Percentiles rank a stretch among this genome's conserved stretches.
Evolutionary conservation across 2,329 filamentous ascomycete species (phyloP).

Genomic region (Trichoderma koningii): DNA sequence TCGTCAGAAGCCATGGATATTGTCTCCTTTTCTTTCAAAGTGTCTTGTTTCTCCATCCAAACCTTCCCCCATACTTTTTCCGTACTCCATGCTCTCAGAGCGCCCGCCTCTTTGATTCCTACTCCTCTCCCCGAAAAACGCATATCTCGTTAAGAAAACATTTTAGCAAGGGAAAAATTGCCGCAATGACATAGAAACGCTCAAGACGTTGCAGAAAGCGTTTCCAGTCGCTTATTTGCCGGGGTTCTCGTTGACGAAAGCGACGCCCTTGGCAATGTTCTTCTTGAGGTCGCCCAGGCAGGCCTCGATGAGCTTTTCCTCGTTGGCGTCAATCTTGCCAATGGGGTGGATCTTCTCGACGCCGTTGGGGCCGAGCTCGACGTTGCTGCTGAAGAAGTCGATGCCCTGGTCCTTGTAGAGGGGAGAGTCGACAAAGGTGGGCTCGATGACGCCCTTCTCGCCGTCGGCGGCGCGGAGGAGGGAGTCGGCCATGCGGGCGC

Average conservation of each 20-base stretch:
- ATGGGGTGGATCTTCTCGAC: slow-evolving; percentile 90
- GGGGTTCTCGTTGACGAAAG: slow-evolving; percentile 62
- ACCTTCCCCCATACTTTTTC: slow-evolving; percentile 15
- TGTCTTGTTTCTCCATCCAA: slow-evolving; percentile 21
- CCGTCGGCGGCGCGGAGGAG: slow-evolving; percentile 90
- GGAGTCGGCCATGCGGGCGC: slow-evolving; percentile 80
- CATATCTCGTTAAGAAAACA: slow-evolving; percentile 8
- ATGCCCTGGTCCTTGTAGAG: slow-evolving; percentile 98
- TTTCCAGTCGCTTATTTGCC: slow-evolving; percentile 51
- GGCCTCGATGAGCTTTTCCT: slow-evolving; percentile 87
- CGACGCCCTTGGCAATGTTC: slow-evolving; percentile 91
- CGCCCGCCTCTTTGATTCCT: slow-evolving; percentile 21
- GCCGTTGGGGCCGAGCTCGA: slow-evolving; percentile 95
- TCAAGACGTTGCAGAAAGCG: not conserved
- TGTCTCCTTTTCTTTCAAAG: slow-evolving; percentile 25
- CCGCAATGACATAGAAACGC: not conserved
- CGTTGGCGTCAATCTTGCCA: slow-evolving; percentile 78
- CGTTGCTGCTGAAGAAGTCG: slow-evolving; percentile 93
- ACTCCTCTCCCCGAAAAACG: not conserved
- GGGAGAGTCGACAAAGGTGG: slow-evolving; percentile 94
- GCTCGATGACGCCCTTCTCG: slow-evolving; percentile 93
- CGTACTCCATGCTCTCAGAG: slow-evolving; percentile 27
- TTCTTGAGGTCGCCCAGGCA: slow-evolving; percentile 82
- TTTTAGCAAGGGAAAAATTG: too few species aligned
- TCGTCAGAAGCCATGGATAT: slow-evolving; percentile 32